These are phyloP conservation scores for Henningerozyma blattae DNA, from an alignment of 805 yeast species.

Conservation along the genomic window DNA sequence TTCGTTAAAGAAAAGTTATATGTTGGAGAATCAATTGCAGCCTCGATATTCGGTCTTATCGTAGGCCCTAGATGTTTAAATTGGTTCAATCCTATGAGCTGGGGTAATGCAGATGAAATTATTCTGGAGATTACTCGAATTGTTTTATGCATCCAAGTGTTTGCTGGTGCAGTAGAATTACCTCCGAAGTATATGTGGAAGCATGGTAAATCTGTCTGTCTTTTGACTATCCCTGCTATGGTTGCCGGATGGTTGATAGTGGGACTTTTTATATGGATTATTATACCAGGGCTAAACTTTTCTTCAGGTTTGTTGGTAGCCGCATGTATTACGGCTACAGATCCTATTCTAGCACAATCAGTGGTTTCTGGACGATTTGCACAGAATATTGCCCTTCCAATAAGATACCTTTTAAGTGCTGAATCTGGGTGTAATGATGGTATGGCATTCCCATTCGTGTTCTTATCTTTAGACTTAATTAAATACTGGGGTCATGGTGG, in stretches of 20 bases:
- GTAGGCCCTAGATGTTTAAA: slow-evolving; percentile 76
- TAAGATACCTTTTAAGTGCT: slow-evolving; percentile 69
- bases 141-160: slow-evolving; percentile 78
- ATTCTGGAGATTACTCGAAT: slow-evolving; percentile 76
- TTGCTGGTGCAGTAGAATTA: slow-evolving; percentile 87
- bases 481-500: slow-evolving; percentile 49
- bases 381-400: slow-evolving; percentile 81
- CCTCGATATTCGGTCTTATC: slow-evolving; percentile 72
- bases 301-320: slow-evolving; percentile 60
- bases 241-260: slow-evolving; percentile 77
- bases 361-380: slow-evolving; percentile 92
- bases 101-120: slow-evolving; percentile 78
- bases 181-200: slow-evolving; percentile 79
- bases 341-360: slow-evolving; percentile 92
- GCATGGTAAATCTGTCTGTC: slow-evolving; percentile 66
- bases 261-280: slow-evolving; percentile 63
- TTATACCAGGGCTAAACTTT: slow-evolving; percentile 63
- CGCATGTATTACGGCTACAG: slow-evolving; percentile 90
- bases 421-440: slow-evolving; percentile 88
- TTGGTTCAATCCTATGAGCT: slow-evolving; percentile 70
- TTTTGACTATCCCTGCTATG: slow-evolving; percentile 78
- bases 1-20: slow-evolving; percentile 74
- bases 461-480: slow-evolving; percentile 54
- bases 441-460: slow-evolving; percentile 87
- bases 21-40: slow-evolving; percentile 85